Evolutionary conservation across 2,329 filamentous ascomycete species (phyloP).

Genomic region (Sarocladiaceae sp.): DNA sequence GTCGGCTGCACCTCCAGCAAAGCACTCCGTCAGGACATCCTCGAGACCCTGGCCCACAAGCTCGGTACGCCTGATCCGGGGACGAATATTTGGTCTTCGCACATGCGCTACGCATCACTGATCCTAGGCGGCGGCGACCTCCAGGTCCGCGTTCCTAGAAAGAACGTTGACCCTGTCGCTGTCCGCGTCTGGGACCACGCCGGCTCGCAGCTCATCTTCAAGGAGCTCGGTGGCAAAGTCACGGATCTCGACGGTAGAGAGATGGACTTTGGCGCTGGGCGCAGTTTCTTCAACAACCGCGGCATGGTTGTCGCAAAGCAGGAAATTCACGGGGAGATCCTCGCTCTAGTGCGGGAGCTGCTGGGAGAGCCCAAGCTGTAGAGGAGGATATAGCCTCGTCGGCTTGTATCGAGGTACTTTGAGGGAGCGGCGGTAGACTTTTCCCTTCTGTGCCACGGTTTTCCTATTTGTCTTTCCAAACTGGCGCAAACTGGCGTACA

Average conservation of each 20-base stretch:
- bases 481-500: not conserved
- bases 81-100: constrained; percentile 33
- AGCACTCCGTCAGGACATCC: constrained; percentile 25
- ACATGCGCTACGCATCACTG: constrained; percentile 31
- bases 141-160: constrained; percentile 24
- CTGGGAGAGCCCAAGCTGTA: constrained; percentile 6
- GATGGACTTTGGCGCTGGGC: constrained; percentile 30
- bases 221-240: constrained; percentile 47
- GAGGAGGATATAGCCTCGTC: no score
- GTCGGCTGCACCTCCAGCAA: constrained; percentile 27
- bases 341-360: constrained; percentile 22
- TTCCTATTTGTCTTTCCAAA: not conserved
- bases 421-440: no score
- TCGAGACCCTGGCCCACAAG: constrained; percentile 20
- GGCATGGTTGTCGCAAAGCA: constrained; percentile 38
- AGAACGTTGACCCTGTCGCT: constrained; percentile 11
- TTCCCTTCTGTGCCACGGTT: not conserved
- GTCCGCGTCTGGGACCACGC: constrained; percentile 47
- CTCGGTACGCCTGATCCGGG: constrained; percentile 27
- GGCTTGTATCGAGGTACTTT: no score
- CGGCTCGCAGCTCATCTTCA: constrained; percentile 50
- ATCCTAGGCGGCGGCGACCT: constrained; percentile 30
- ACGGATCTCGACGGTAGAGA: constrained; percentile 38
- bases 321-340: constrained; percentile 32
- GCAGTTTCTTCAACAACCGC: constrained; percentile 25